Evolutionary conservation across 345 rosid genomes (phyloP).

Genomic region (Trapa incisa): DNA sequence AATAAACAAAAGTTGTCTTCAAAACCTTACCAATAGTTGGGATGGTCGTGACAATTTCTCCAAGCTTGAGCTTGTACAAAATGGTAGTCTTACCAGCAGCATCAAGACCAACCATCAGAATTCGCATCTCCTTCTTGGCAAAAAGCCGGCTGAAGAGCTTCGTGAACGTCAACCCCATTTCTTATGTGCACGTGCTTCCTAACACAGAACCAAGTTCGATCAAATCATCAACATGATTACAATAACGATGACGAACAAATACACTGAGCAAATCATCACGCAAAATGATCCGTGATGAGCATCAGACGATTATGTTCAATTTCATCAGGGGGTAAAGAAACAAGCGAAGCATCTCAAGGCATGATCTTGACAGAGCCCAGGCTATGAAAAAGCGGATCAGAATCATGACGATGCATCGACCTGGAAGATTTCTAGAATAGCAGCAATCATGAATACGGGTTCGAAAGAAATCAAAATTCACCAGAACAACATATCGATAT

Average conservation of each 20-base stretch:
- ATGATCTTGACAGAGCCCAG: no score
- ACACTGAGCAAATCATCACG: not conserved
- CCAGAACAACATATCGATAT: not conserved
- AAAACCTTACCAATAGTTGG: slow-evolving; percentile 7
- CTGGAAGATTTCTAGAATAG: no score
- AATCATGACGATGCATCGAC: no score
- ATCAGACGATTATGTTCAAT: not conserved
- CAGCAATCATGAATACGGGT: not conserved
- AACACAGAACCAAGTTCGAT: not conserved
- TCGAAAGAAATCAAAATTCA: not conserved
- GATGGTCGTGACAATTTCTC: slow-evolving; percentile 12
- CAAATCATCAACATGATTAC: not conserved
- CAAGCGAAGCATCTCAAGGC: not conserved
- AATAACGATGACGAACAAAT: not conserved
- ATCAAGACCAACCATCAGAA: slow-evolving; percentile 14
- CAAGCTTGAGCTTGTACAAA: slow-evolving; percentile 14
- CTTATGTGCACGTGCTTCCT: not conserved
- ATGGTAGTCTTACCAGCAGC: slow-evolving; percentile 16
- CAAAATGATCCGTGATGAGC: not conserved
- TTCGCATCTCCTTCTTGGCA: slow-evolving; percentile 14
- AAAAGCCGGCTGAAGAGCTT: slow-evolving; percentile 13
- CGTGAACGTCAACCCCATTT: slow-evolving; percentile 11
- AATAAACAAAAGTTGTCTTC: no score
- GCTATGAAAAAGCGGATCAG: no score
- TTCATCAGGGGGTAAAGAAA: not conserved